phyloP scores from a whole-genome alignment of 2,329 filamentous ascomycete genomes.

The Aspergillus neotritici region DNA sequence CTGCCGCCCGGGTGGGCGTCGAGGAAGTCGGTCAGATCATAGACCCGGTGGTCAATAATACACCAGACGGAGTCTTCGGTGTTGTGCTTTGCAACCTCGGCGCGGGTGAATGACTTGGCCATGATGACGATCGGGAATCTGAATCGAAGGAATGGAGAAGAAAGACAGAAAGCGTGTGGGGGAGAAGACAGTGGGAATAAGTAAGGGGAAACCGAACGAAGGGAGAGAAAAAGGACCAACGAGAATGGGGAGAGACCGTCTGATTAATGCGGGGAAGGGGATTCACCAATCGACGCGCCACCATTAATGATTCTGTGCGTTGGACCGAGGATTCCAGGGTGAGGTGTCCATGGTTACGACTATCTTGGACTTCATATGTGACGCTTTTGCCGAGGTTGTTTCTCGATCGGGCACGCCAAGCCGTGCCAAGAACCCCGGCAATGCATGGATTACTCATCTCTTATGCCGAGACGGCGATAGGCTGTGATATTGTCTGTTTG shows the following conservation, averaged over 20 bases:
- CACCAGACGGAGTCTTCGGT: constrained; percentile 72
- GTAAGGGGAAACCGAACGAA: neutral
- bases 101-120: constrained; percentile 40
- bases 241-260: neutral
- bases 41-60: constrained; percentile 80
- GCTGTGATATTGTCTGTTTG: too few relatives aligned
- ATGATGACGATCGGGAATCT: constrained; percentile 5
- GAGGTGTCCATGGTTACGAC: too few relatives aligned
- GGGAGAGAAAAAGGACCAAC: neutral
- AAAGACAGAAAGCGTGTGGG: neutral
- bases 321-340: too few relatives aligned
- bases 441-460: too few relatives aligned
- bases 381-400: too few relatives aligned
- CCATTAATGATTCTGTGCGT: constrained; percentile 9
- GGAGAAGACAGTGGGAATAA: neutral
- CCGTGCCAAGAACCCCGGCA: too few relatives aligned
- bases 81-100: constrained; percentile 68
- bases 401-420: too few relatives aligned
- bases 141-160: neutral
- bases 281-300: constrained; percentile 9
- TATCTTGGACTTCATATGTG: too few relatives aligned
- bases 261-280: neutral
- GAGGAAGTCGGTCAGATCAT: constrained; percentile 78
- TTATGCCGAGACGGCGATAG: too few relatives aligned
- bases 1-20: constrained; percentile 80